Percentiles rank a stretch among this genome's conserved stretches.
These are phyloP conservation scores for Ceratocystis eucalypticola DNA, from an alignment of 2,329 filamentous ascomycete species.

Conservation along the genomic window DNA sequence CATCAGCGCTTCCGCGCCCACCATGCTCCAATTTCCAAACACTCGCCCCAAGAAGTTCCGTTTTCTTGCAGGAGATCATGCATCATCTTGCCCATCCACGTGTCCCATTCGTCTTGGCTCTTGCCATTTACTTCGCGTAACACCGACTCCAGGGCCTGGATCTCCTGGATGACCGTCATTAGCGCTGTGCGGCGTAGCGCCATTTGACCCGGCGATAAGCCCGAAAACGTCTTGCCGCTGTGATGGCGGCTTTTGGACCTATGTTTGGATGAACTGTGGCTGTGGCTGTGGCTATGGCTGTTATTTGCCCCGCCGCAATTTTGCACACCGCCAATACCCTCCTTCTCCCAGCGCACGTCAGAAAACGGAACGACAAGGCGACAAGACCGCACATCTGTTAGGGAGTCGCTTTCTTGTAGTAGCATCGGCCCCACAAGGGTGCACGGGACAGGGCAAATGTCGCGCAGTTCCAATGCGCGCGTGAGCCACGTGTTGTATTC, in stretches of 20 bases:
- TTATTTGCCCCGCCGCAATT: constrained; percentile 23
- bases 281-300: neutral
- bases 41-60: constrained; percentile 71
- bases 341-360: constrained; percentile 76
- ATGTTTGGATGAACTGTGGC: constrained; percentile 36
- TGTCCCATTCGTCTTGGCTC: constrained; percentile 82
- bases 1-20: constrained; percentile 57
- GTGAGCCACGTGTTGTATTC: constrained; percentile 76
- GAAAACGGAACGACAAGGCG: constrained; percentile 77
- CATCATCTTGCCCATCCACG: constrained; percentile 81
- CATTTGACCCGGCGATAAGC: constrained; percentile 52
- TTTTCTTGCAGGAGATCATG: constrained; percentile 66
- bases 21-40: constrained; percentile 75
- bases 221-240: constrained; percentile 10
- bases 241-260: constrained; percentile 21
- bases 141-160: constrained; percentile 72
- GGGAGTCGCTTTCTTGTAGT: constrained; percentile 61
- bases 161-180: constrained; percentile 65
- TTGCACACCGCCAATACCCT: constrained; percentile 50
- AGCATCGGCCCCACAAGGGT: constrained; percentile 62
- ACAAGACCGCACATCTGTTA: constrained; percentile 57
- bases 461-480: constrained; percentile 57
- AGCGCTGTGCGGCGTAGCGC: constrained; percentile 70
- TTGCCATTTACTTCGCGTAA: constrained; percentile 73
- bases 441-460: constrained; percentile 63